Base-by-base conservation (phyloP, 2,329 filamentous ascomycete genomes). In the Pseudogymnoascus sp. region DNA sequence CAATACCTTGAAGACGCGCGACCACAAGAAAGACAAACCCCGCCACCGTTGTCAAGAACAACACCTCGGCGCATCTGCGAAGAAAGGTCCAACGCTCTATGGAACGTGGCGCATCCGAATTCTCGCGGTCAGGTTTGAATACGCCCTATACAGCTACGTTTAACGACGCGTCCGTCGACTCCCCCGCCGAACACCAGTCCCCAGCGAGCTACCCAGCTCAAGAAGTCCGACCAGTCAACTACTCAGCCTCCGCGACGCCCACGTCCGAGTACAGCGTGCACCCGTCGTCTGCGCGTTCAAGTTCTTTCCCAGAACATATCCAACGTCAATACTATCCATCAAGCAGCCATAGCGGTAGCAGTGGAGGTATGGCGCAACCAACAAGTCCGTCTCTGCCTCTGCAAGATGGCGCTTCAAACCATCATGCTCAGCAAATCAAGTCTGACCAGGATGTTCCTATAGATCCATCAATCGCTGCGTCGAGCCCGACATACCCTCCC, bases 381-480 rank as follows among this genome's bases (percentile, higher is more conserved):
- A 90, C 90, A 88, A 96, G 92, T 96, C 90, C 90, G 92, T 96
- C 90, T 79, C 84, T 90, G 83, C 83, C 88, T 86, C 81, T 90
- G 81, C 84, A 87, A 84, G 89, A 92, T 90, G 89, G 81, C 76
- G 80, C 81, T 73, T 81, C 83, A 80, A 87, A 82, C 83, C 86
- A 89, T 87, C 87, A 87, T 80, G 82, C 84, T 80, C 81, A 83
- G 76, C 82, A 85, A 82, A 83, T 87, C 79, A 92, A 91, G 79
- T 95, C 92, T 96, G 90, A 96, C 91, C 85, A 84, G 85, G 88
- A 91, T 87, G 86, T 95, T 82, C 91, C 91, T 88, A 92, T 96
- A 97, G 93, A 97, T 95, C 92, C 92, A 73, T 95, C 92, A 76
- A 96, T 97, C 76, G 89, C 92, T 77, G 87, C 90, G 72, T 89